Base-by-base conservation (phyloP, 1,284 basidiomycete genomes). In the Leccinum ponderosum region DNA sequence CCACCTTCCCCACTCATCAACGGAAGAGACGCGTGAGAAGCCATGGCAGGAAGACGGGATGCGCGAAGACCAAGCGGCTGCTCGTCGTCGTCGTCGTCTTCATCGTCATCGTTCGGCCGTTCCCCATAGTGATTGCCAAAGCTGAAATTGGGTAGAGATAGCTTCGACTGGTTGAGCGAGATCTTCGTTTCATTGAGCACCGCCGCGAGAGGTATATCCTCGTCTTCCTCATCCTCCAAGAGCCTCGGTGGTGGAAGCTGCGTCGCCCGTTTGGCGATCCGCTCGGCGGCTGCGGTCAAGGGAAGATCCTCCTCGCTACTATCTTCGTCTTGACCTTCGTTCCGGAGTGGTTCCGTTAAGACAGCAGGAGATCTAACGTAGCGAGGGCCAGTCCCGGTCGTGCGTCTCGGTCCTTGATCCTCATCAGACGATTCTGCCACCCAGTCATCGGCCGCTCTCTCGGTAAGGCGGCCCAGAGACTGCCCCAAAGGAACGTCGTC, bases 271-370 rank as follows among this genome's bases (percentile, higher is more conserved):
- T 64, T 73, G 35, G 39, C 70, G 57, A 75, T 65, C 37, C 72
- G 68, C 33, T 69, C 52, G 25, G 87, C 78, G 11, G 88, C 83
- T 11, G 83, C 82, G 22, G 84, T 83, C n/a, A 92, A 78, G 6
- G 90, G 90, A 50, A 91, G 64, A 73, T 93, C 90, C 66, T 91
- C 90, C 55, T 92, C 91, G 20, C 44, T 47, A 65, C 87, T 89
- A 66, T 87, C 81, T 15, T 69, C 71, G 65, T 85, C 81, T 20
- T 66, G 70, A 7, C 29, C 51, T 33, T 15, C 57, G 33, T 64
- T 35, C 56, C 63, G 48, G 1, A 59, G 59, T 59, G 58, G n/a
- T 48, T 62, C 51, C 39, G 63, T 53, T 15, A 62, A 62, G 33
- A 64, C 65, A 42, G 62, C 64, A 15, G 66, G 56, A 33, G 72